phyloP scores from a whole-genome alignment of 805 yeast genomes.

The Vanderwaltozyma polyspora region DNA sequence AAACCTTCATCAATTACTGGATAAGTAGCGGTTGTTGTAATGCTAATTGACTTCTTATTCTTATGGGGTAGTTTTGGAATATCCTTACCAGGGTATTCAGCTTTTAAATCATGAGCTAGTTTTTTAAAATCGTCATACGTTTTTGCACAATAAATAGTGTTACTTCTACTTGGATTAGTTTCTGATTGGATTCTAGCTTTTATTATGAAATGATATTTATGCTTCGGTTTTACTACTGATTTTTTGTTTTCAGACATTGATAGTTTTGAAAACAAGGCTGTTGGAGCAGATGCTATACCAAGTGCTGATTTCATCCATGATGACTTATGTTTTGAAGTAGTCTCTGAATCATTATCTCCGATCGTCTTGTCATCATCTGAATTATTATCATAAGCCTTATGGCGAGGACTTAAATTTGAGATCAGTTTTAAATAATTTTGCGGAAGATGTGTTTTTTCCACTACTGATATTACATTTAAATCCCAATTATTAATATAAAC shows the following conservation, averaged over 20 bases:
- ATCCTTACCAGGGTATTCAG: conserved; percentile 57
- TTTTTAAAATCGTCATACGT: conserved; percentile 58
- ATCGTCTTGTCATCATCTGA: background rate
- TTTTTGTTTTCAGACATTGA: conserved; percentile 10
- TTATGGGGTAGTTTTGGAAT: conserved; percentile 50
- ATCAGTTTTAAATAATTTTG: no score
- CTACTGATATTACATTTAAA: conserved; percentile 60
- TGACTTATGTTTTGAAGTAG: conserved; percentile 6
- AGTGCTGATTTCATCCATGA: conserved; percentile 23
- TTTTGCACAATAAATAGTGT: conserved; percentile 39
- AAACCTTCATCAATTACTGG: background rate
- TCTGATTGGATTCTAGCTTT: conserved; percentile 30
- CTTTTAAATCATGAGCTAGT: conserved; percentile 42
- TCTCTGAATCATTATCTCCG: background rate
- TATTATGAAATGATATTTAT: conserved; percentile 37
- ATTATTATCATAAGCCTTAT: no score
- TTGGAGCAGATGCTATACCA: conserved; percentile 10
- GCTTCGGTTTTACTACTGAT: conserved; percentile 3
- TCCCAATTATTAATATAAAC: conserved; percentile 42
- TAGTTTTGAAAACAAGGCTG: conserved; percentile 20
- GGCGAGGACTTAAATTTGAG: no score
- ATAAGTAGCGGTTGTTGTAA: background rate
- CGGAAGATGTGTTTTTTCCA: conserved; percentile 13
- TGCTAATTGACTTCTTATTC: conserved; percentile 22
- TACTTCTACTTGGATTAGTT: conserved; percentile 8